Conservation (phyloP, 2,329 filamentous ascomycete species). For the Stagonosporopsis rhizophila region DNA sequence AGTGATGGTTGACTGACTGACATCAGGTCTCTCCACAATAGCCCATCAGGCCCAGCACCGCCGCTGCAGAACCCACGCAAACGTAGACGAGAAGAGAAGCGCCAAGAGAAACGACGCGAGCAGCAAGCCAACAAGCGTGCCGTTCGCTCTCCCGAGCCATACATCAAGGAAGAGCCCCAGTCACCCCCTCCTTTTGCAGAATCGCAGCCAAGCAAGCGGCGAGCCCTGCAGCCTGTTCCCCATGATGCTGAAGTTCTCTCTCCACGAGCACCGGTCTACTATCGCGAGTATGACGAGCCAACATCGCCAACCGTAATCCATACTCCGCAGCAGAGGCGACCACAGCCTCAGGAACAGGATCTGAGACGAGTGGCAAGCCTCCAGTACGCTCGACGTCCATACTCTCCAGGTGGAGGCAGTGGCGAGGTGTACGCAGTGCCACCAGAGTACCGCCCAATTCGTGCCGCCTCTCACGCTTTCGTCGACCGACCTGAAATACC, state of each 20-base stretch:
- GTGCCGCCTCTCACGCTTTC: conserved; percentile 53
- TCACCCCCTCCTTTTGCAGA: conserved; percentile 65
- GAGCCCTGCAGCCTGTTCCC: conserved; percentile 47
- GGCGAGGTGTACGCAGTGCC: conserved; percentile 49
- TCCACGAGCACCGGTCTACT: conserved; percentile 56
- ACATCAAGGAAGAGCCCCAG: conserved; percentile 69
- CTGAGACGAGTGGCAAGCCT: conserved; percentile 57
- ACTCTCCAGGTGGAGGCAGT: conserved; percentile 45
- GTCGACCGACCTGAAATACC: conserved; percentile 48
- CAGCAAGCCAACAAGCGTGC: conserved; percentile 48
- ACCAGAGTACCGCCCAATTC: conserved; percentile 45
- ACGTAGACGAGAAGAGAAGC: conserved; percentile 56
- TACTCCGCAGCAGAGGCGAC: conserved; percentile 48
- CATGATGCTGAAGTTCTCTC: conserved; percentile 51
- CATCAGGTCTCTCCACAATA: conserved; percentile 49
- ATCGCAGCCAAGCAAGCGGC: conserved; percentile 48
- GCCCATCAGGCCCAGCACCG: conserved; percentile 52
- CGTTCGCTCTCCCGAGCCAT: conserved; percentile 53
- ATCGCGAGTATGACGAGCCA: conserved; percentile 54
- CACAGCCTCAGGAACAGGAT: conserved; percentile 55
- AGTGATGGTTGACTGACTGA: neutral
- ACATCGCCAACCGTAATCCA: conserved; percentile 50
- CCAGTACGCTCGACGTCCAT: conserved; percentile 55
- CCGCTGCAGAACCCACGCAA: conserved; percentile 59
- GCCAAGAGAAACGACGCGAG: conserved; percentile 43